Evolutionary conservation across 2,329 filamentous ascomycete genomes (phyloP), one percentile per base, ranked within the genome.

Genomic region (Xylaria sp.): DNA sequence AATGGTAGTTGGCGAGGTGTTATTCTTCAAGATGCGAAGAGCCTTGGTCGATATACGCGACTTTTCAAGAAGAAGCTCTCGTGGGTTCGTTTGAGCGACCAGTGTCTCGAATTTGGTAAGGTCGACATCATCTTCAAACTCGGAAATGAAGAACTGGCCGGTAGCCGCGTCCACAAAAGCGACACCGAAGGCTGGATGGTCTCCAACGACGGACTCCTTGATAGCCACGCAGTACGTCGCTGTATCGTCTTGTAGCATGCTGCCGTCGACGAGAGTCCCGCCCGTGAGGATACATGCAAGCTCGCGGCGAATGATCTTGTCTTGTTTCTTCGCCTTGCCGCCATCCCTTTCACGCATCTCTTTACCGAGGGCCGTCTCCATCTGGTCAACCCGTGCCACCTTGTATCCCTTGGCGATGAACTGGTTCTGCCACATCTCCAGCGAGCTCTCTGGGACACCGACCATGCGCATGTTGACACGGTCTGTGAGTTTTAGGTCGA

Each of bases 391-490:
- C 20, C 95, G 88, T 6, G 96, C 96, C 63, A 99, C 97, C 81
- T 99, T 99, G 88, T 90, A 97, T 40, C 97, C 96, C 80, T 98
- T 98, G 67, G 95, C 96, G 48, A 99, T 94, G 75, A 99, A 99
- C 76, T 99, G 96, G 76, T 97, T 97, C 65, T 96, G 94, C 96
- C 96, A 99, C 79, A 96, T 90, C 76, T 96, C 93, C n/a, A 99
- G 84, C 13, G 94, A 97, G 77, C 93, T 92, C 80, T 99, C 96
- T 0, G 96, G 96, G 0, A 99, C 96, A 69, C 96, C 96, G 2
- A 98, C 96, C 96, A 99, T 99, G 73, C 95, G 92, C 96, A 99
- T 99, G 79, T 99, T 99, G 79, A 99, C 96, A 63, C 96, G 89
- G 76, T 99, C 96, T 0, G 96, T 99, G 78, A 99, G 90, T 82